Percentiles rank a stretch among this genome's conserved stretches.
phyloP scores from a whole-genome alignment of 2,329 filamentous ascomycete genomes.

The Cercospora zeae-maydis region DNA sequence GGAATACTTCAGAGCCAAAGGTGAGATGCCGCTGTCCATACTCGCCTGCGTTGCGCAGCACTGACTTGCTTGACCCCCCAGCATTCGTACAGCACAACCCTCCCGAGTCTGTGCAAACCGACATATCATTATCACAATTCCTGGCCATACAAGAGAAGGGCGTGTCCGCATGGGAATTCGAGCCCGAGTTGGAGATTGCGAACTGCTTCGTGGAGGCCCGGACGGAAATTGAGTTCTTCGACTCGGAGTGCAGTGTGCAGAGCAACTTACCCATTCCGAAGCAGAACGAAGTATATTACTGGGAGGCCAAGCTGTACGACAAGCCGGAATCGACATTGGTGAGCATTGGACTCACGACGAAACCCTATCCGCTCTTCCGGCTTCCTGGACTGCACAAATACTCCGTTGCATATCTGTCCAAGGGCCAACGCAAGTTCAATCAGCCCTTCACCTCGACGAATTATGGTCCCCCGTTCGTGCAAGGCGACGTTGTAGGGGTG shows the following conservation, averaged over 20 bases:
- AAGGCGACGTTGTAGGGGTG: conserved; percentile 93
- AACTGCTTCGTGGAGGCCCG: conserved; percentile 97
- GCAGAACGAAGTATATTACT: conserved; percentile 99
- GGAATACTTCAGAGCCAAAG: conserved; percentile 93
- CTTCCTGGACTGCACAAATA: conserved; percentile 91
- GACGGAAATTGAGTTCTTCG: conserved; percentile 98
- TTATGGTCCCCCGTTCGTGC: conserved; percentile 80
- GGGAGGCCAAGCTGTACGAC: conserved; percentile 98
- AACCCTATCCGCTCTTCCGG: conserved; percentile 92
- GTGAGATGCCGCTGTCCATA: conserved; percentile 49
- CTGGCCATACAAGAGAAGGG: conserved; percentile 98
- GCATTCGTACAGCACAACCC: conserved; percentile 93
- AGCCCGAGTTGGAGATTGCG: conserved; percentile 96
- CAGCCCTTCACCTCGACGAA: conserved; percentile 78
- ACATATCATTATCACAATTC: conserved; percentile 96
- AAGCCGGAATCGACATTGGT: conserved; percentile 86
- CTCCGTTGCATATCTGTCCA: conserved; percentile 87
- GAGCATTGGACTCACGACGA: conserved; percentile 91
- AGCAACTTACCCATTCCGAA: conserved; percentile 96
- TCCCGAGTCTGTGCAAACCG: conserved; percentile 89
- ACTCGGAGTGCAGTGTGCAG: conserved; percentile 95
- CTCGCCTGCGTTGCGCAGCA: neutral
- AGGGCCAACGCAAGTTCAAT: conserved; percentile 81
- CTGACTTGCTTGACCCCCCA: conserved; percentile 42
- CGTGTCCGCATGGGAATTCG: conserved; percentile 99